Percentiles rank a stretch among this genome's conserved stretches.
These are phyloP conservation scores for Akanthomyces lecanii DNA, from an alignment of 2,329 filamentous ascomycete genomes.

Conservation along the genomic window DNA sequence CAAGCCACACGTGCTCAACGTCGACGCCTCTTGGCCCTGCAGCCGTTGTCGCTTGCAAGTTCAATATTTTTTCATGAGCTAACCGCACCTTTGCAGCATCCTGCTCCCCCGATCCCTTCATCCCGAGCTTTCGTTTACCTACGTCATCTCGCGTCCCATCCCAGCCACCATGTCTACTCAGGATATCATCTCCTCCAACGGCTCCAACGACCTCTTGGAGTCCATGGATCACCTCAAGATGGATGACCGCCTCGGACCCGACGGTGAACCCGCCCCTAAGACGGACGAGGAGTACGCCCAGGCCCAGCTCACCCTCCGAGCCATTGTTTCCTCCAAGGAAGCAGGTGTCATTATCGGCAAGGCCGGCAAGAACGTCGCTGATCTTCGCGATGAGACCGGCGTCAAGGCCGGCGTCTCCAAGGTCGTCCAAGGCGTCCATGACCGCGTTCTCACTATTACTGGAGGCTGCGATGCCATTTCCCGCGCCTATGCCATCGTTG, in stretches of 20 bases:
- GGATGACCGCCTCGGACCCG: constrained; percentile 62
- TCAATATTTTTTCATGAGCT: neutral
- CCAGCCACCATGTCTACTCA: constrained; percentile 53
- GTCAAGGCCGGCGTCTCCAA: constrained; percentile 98
- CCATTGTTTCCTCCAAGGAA: constrained; percentile 98
- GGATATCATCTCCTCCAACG: constrained; percentile 54
- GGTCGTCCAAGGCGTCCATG: constrained; percentile 94
- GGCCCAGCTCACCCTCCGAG: constrained; percentile 87
- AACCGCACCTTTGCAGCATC: neutral
- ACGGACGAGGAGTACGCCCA: constrained; percentile 96
- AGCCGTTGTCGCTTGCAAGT: neutral
- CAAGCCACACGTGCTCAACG: constrained; percentile 14
- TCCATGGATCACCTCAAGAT: constrained; percentile 63
- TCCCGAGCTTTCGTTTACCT: constrained; percentile 6
- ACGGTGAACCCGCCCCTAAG: constrained; percentile 77
- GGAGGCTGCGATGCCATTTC: constrained; percentile 84
- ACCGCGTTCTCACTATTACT: constrained; percentile 93
- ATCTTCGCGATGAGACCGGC: constrained; percentile 93
- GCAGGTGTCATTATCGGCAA: constrained; percentile 99
- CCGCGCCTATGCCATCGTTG: constrained; percentile 89
- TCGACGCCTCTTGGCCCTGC: neutral
- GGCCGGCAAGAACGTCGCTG: constrained; percentile 95
- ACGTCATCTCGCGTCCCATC: constrained; percentile 15
- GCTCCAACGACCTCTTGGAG: constrained; percentile 59
- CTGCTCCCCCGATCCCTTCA: neutral